Conservation (phyloP, 208 protist species). For the Acanthamoeba castellanii region DNA sequence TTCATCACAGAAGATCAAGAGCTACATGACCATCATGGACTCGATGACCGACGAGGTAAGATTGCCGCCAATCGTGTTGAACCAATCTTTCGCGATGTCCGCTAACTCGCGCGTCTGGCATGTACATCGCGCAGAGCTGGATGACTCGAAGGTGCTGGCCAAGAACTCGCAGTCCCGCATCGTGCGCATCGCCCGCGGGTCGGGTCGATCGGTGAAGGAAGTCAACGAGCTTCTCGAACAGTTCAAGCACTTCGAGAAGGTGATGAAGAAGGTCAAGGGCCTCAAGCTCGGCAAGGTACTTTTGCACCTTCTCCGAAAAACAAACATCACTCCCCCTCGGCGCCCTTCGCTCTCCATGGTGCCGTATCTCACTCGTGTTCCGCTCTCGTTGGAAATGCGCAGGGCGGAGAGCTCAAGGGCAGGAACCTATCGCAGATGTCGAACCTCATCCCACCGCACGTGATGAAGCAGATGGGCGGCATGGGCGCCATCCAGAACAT, state of each 20-base stretch:
- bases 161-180: constrained; percentile 76
- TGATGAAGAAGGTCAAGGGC: constrained; percentile 82
- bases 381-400: not conserved
- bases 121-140: constrained; percentile 69
- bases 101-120: not conserved
- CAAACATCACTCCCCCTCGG: too few relatives aligned
- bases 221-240: constrained; percentile 83
- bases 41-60: constrained; percentile 94
- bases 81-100: too few relatives aligned
- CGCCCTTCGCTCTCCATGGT: not conserved
- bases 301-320: too few relatives aligned
- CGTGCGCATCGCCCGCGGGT: constrained; percentile 85
- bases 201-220: constrained; percentile 80
- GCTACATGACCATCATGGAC: constrained; percentile 97
- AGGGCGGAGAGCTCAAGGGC: constrained; percentile 67
- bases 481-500: constrained; percentile 79
- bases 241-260: constrained; percentile 87
- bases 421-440: constrained; percentile 76
- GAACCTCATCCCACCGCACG: constrained; percentile 84
- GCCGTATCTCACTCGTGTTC: not conserved
- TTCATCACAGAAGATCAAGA: constrained; percentile 91
- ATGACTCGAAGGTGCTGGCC: constrained; percentile 80
- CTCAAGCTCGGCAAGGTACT: constrained; percentile 64
- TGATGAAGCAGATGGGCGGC: constrained; percentile 89
- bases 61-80: not conserved